Percentiles rank a stretch among this genome's conserved stretches.
Conservation (phyloP, 192 early-diverging fungal genomes). For the Anaeromyces robustus region DNA sequence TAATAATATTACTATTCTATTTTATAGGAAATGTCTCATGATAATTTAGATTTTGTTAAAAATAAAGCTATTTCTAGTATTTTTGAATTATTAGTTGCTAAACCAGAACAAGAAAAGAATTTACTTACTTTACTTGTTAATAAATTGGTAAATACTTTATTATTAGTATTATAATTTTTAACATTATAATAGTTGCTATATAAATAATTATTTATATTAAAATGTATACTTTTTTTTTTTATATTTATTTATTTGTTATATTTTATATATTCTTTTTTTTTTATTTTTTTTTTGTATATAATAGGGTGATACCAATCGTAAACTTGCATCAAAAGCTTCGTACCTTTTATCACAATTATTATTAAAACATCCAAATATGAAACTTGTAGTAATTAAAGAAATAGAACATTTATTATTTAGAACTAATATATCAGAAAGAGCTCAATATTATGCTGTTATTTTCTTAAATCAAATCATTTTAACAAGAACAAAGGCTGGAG, state of each 20-base stretch:
- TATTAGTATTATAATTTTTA: too few species aligned
- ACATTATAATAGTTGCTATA: too few species aligned
- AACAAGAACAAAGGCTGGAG: slow-evolving; percentile 39
- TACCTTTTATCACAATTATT: slow-evolving; percentile 65
- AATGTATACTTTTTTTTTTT: too few species aligned
- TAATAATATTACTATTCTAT: background rate
- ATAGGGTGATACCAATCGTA: slow-evolving; percentile 70
- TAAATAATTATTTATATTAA: too few species aligned
- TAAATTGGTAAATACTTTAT: slow-evolving; percentile 38
- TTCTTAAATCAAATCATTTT: slow-evolving; percentile 86
- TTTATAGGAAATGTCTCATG: slow-evolving; percentile 56
- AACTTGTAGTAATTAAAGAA: slow-evolving; percentile 68
- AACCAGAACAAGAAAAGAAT: slow-evolving; percentile 95
- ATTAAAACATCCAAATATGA: slow-evolving; percentile 71
- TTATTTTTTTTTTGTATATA: background rate
- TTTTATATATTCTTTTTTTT: too few species aligned
- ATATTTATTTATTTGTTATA: background rate
- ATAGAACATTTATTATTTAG: slow-evolving; percentile 75
- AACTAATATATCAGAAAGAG: slow-evolving; percentile 51
- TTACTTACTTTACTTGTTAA: slow-evolving; percentile 80
- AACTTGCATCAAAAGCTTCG: slow-evolving; percentile 69
- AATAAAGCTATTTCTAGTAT: slow-evolving; percentile 64
- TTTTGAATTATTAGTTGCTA: slow-evolving; percentile 56
- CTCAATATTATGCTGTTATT: slow-evolving; percentile 81
- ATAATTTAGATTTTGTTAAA: slow-evolving; percentile 69